Evolutionary conservation across 805 yeast genomes (phyloP).

Genomic region (Ogataea pilisensis): DNA sequence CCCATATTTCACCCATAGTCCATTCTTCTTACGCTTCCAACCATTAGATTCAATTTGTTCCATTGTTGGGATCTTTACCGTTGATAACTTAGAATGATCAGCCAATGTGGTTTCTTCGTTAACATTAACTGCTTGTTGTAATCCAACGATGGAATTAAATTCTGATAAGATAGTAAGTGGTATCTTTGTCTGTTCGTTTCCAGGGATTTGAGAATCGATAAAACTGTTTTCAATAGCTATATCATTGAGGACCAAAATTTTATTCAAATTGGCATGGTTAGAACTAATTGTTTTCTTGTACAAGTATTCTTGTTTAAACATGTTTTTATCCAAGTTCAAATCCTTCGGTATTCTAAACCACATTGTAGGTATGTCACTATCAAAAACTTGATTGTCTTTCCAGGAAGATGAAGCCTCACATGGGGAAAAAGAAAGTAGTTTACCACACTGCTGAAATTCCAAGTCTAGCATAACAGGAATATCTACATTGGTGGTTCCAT

Average conservation of each 20-base stretch:
- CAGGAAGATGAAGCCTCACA: constrained; percentile 5
- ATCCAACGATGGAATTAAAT: constrained; percentile 1
- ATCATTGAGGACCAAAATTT: constrained; percentile 5
- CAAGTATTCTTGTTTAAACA: constrained; percentile 12
- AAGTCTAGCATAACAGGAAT: constrained; percentile 14
- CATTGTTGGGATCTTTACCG: constrained; percentile 5
- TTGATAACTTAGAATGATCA: not conserved
- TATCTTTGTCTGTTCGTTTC: not conserved
- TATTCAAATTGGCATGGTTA: constrained; percentile 2
- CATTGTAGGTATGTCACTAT: constrained; percentile 1
- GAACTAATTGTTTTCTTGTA: constrained; percentile 11
- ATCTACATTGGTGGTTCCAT: not conserved
- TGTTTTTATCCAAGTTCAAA: constrained; percentile 10
- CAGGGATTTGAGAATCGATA: constrained; percentile 7
- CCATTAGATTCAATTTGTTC: constrained; percentile 35
- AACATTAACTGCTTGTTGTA: not conserved
- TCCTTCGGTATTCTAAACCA: constrained; percentile 23
- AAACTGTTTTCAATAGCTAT: constrained; percentile 12
- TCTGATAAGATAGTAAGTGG: constrained; percentile 9
- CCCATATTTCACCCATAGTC: constrained; percentile 61
- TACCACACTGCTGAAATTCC: constrained; percentile 11
- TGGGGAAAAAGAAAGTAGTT: constrained; percentile 5
- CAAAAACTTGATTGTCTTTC: constrained; percentile 4
- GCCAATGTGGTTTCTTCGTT: not conserved
- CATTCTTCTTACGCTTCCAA: constrained; percentile 45